Base-by-base conservation (phyloP, 192 early-diverging fungal species). In the Gonapodya sp. region DNA sequence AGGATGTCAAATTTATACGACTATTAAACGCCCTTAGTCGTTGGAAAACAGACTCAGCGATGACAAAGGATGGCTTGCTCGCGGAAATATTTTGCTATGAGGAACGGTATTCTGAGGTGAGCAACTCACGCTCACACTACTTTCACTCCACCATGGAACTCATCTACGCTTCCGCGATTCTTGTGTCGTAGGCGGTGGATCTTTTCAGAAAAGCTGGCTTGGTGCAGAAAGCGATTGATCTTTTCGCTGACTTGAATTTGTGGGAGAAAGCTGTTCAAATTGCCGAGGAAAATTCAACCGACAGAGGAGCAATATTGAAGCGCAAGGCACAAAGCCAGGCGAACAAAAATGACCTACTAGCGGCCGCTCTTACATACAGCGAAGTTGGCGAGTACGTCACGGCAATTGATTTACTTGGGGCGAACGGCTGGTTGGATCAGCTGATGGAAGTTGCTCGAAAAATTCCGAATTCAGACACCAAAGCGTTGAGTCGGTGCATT, bases 241-340 rank as follows among this genome's bases (percentile, higher is more conserved):
- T 91, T 87, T 91, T 84, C 75, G 88, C 89, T 0, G 85, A 88
- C 24, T 82, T 91, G 31, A 86, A 87, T 73, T 87, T 90, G 86
- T 91, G 88, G 89, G 89, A 89, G 33, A 82, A 86, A 24, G 90
- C 90, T 0, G 89, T 88, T 0, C 83, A 87, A 78, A 34, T 90
- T 35, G 90, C 90, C 0, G 78, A 85, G 35, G 88, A 90, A 73
- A 84, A 84, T 1, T 80, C 89, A 78, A 80, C 80, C 35, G 83
- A 85, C 77, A 83, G 82, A 0, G 84, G 85, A 18, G 83, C 73
- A 30, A 90, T 91, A 35, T 81, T 91, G 0, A 87, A 88, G 32
- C 72, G 83, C n/a, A 91, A 91, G 78, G 90, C 90, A 8, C 85
- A 88, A 79, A 89, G 84, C 79, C 90, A 90, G 78, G 82, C 85